Conservation (phyloP, 495 filamentous ascomycete genomes). For the Eremomyces bilateralis region DNA sequence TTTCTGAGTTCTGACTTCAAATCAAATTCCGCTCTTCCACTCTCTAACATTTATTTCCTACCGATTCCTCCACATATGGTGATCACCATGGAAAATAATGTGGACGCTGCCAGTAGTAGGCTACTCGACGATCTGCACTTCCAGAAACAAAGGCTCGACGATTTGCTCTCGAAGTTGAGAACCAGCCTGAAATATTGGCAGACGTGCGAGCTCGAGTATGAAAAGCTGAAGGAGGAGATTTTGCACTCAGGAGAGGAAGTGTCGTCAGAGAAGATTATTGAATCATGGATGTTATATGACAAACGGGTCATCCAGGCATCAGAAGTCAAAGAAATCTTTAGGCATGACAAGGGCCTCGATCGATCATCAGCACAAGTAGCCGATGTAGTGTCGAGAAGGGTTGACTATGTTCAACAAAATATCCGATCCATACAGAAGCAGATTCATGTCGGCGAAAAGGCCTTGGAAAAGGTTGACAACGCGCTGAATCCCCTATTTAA, state of each 20-base stretch:
- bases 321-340: slow-evolving; percentile 44
- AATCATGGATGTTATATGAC: not conserved
- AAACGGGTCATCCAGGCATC: no score
- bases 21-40: no score
- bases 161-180: slow-evolving; percentile 48
- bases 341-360: slow-evolving; percentile 26
- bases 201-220: slow-evolving; percentile 77
- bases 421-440: slow-evolving; percentile 44
- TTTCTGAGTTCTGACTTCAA: no score
- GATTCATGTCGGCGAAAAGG: slow-evolving; percentile 43
- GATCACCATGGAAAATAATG: no score
- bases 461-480: slow-evolving; percentile 32
- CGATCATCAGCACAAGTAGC: slow-evolving; percentile 34
- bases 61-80: no score
- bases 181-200: slow-evolving; percentile 72
- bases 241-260: slow-evolving; percentile 19
- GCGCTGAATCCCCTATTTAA: slow-evolving; percentile 1
- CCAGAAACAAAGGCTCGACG: no score
- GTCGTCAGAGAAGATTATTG: no score
- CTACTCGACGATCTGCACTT: no score
- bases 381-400: slow-evolving; percentile 45
- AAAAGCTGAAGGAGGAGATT: slow-evolving; percentile 65
- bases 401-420: slow-evolving; percentile 80
- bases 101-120: no score
- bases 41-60: no score